phyloP scores from a whole-genome alignment of 108 stramenopile species.

The Poteriospumella lacustris region DNA sequence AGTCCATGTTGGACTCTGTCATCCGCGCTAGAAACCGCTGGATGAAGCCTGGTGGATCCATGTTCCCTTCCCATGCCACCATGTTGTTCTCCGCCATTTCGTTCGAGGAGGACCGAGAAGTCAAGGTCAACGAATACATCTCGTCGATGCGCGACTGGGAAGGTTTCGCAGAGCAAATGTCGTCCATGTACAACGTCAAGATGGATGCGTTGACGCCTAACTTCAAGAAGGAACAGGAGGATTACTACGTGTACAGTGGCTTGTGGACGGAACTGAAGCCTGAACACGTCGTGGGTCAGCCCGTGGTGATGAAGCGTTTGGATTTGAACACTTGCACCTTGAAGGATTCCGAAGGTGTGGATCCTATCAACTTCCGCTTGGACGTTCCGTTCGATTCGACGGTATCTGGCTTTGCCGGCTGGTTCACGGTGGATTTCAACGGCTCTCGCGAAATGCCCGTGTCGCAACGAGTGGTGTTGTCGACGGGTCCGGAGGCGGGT shows the following conservation, averaged over 20 bases:
- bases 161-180: slow-evolving; percentile 75
- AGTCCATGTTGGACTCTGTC: slow-evolving; percentile 90
- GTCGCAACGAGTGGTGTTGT: slow-evolving; percentile 68
- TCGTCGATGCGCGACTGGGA: slow-evolving; percentile 80
- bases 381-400: slow-evolving; percentile 54
- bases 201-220: slow-evolving; percentile 72
- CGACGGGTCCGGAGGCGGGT: slow-evolving; percentile 85
- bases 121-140: slow-evolving; percentile 67
- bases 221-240: slow-evolving; percentile 86
- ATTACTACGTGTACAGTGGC: slow-evolving; percentile 80
- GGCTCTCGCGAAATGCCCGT: slow-evolving; percentile 31
- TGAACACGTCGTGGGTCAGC: slow-evolving; percentile 72
- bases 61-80: slow-evolving; percentile 89
- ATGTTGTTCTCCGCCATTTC: slow-evolving; percentile 84
- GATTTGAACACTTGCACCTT: slow-evolving; percentile 90
- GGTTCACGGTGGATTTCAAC: slow-evolving; percentile 92
- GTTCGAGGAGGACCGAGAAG: slow-evolving; percentile 81
- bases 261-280: slow-evolving; percentile 82
- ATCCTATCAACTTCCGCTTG: slow-evolving; percentile 64
- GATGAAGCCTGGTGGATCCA: slow-evolving; percentile 66
- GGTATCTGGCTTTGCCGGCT: slow-evolving; percentile 87
- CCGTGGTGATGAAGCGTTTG: slow-evolving; percentile 64
- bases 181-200: slow-evolving; percentile 75
- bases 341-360: slow-evolving; percentile 77
- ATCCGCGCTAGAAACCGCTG: slow-evolving; percentile 75